These are phyloP conservation scores for Phytophthora ramorum DNA, from an alignment of 352 stramenopile genomes.

Conservation along the genomic window DNA sequence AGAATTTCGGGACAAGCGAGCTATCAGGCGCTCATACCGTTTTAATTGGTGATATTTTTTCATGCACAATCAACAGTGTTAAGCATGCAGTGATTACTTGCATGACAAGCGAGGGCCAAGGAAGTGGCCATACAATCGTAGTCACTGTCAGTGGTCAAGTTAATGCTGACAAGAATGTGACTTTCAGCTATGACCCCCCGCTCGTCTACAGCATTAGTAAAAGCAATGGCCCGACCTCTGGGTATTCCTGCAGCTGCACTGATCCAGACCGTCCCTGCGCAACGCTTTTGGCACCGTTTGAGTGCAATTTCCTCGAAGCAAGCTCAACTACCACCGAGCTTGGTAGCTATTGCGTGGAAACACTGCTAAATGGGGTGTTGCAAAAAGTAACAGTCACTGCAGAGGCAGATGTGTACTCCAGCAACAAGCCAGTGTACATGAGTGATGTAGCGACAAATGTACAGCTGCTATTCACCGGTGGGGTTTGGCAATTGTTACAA, in stretches of 20 bases:
- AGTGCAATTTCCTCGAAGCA: constrained; percentile 44
- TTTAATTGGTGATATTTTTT: constrained; percentile 33
- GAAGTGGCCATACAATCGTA: constrained; percentile 39
- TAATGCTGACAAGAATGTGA: constrained; percentile 24
- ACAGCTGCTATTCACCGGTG: constrained; percentile 42
- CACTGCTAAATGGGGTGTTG: constrained; percentile 17
- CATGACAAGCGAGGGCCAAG: constrained; percentile 50
- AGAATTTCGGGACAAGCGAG: constrained; percentile 57
- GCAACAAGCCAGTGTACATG: constrained; percentile 48
- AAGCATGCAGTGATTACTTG: constrained; percentile 48
- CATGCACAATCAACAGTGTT: constrained; percentile 45
- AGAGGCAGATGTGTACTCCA: constrained; percentile 45
- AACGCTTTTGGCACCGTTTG: constrained; percentile 44
- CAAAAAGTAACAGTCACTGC: constrained; percentile 40
- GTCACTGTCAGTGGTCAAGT: constrained; percentile 50
- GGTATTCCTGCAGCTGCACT: constrained; percentile 57
- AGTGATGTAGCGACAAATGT: constrained; percentile 22
- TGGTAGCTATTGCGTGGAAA: constrained; percentile 46
- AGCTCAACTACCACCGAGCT: constrained; percentile 15
- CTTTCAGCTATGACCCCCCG: constrained; percentile 54
- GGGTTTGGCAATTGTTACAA: constrained; percentile 45
- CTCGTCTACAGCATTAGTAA: constrained; percentile 50
- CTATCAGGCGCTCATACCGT: constrained; percentile 50
- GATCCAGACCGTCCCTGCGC: constrained; percentile 50
- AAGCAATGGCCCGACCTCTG: constrained; percentile 50